Base-by-base conservation (phyloP, 306 rosid genomes). In the Abrus pulchellus region DNA sequence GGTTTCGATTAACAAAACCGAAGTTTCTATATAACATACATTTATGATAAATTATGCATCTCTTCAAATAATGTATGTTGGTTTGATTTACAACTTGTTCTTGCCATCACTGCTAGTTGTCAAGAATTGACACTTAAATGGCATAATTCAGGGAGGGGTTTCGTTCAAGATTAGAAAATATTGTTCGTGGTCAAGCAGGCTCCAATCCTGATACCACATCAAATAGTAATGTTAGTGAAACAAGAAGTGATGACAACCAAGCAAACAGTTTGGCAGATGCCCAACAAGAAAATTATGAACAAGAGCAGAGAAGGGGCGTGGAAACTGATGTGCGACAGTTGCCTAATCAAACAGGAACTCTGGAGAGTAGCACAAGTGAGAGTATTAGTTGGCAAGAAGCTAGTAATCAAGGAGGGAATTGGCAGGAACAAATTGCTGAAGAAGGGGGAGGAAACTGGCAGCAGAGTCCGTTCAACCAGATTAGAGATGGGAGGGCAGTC, bases 171-270 rank as follows among this genome's bases (percentile, higher is more conserved):
- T 89, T 93, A 83, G 99, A 96, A 88, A 92, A 48, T 80, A 92
- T 95, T 82, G 99, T 93, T 72, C 99, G 94, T 79, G 97, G 93
- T 77, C 99, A 93, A 83, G 90, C 85, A 64, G 84, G 85, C 77
- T 72, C 83, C 90, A 92, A 84, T 73, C 79, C 91, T 69, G 98
- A 95, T 82, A 81, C 90, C 71, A 68, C 92, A 9, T 76, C 92
- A 69, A 87, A 90, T 79, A 85, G 76, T 79, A 89, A 83, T 72
- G 49, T 63, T 30, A 77, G 76, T 81, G 99, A 96, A 76, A 85
- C 94, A 67, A 88, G 94, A 86, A 86, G 76, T 12, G 93, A 89
- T 34, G 82, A 41, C 76, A 83, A 59, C 86, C 94, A 74, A 84
- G 75, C 88, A 81, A 90, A 83, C 79, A 85, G 71, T 85, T 83